A percentile compares a stretch with the other conserved stretches of the same genome.
These are phyloP conservation scores for Scenedesmus sp. DNA, from an alignment of 163 green algal species.

Conservation along the genomic window DNA sequence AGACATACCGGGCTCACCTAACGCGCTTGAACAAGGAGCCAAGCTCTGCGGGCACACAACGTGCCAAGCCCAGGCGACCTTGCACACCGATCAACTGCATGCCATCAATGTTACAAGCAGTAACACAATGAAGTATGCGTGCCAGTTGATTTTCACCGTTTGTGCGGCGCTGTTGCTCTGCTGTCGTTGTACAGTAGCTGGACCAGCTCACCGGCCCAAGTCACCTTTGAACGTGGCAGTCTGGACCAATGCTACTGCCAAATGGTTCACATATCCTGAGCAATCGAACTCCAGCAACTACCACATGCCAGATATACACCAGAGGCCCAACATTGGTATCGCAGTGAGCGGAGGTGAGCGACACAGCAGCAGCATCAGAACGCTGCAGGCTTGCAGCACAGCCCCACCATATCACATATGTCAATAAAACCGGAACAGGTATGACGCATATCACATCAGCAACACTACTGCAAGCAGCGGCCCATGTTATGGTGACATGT, in stretches of 20 bases:
- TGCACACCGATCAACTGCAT: neutral
- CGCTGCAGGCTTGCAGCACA: neutral
- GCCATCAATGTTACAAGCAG: neutral
- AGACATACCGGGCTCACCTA: neutral
- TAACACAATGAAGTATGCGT: neutral
- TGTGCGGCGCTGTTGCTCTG: neutral
- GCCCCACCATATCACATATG: too few species aligned
- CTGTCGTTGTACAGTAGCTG: neutral
- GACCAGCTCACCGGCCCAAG: neutral
- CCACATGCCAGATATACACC: slow-evolving; percentile 28
- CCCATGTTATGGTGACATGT: too few species aligned
- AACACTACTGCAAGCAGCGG: too few species aligned
- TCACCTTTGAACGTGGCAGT: slow-evolving; percentile 3
- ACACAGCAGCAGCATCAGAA: neutral
- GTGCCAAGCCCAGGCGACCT: neutral
- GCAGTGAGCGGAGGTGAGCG: slow-evolving; percentile 45
- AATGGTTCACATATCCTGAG: slow-evolving; percentile 57
- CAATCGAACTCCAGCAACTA: slow-evolving; percentile 23
- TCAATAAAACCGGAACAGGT: too few species aligned
- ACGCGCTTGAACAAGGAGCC: neutral
- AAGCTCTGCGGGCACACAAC: neutral
- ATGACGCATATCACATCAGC: too few species aligned
- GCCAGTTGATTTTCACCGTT: neutral
- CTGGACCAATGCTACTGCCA: slow-evolving; percentile 35
- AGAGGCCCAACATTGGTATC: slow-evolving; percentile 54